phyloP scores from a whole-genome alignment of 139 green algal genomes.

The Closterium sp. region DNA sequence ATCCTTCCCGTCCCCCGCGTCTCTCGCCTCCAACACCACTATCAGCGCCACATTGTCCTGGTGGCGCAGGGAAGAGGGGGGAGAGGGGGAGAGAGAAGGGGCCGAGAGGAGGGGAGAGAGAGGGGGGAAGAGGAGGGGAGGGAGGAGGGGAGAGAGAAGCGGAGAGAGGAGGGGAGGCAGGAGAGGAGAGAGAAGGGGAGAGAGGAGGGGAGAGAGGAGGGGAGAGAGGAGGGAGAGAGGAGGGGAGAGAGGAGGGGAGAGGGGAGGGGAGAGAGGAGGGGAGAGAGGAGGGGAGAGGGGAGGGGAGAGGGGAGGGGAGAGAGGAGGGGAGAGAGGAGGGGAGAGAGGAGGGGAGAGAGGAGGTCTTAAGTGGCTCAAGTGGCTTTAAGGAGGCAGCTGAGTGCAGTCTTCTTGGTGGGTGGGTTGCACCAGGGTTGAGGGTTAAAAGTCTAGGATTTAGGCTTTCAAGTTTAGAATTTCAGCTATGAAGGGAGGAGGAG shows the following conservation, averaged over 20 bases:
- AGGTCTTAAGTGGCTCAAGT: no score
- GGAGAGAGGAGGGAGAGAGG: not conserved
- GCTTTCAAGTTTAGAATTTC: no score
- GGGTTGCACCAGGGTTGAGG: no score
- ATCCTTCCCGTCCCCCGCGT: conserved; percentile 54
- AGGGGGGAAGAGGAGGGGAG: not conserved
- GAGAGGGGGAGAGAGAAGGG: not conserved
- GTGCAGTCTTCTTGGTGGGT: conserved; percentile 77
- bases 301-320: no score
- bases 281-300: no score
- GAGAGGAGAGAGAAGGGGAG: not conserved
- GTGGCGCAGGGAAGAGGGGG: not conserved
- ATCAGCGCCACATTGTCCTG: conserved; percentile 97
- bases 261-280: not conserved
- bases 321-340: no score
- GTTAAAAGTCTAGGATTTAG: no score
- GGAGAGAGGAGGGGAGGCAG: no score
- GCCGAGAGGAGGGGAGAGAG: not conserved
- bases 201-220: not conserved
- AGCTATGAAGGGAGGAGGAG: no score
- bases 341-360: not conserved
- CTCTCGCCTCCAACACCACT: conserved; percentile 89
- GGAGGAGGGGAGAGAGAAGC: no score
- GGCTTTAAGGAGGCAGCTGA: conserved; percentile 90
- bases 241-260: not conserved